These are phyloP conservation scores for Jatropha podagrica DNA, from an alignment of 441 rosid species.

Conservation along the genomic window DNA sequence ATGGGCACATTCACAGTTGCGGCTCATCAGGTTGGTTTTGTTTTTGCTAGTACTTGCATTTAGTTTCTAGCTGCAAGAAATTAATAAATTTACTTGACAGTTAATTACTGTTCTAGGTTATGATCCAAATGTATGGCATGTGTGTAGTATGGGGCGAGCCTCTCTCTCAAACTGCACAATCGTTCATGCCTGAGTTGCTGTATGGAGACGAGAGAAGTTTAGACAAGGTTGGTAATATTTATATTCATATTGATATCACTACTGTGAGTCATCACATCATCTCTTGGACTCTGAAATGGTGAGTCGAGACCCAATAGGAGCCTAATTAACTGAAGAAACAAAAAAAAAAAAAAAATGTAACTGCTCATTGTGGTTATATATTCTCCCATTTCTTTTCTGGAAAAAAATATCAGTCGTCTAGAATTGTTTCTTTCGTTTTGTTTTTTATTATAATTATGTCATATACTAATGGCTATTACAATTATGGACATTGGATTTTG, in stretches of 20 bases:
- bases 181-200: slow-evolving; percentile 92
- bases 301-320: no score
- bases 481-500: background rate
- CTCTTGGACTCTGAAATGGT: no score
- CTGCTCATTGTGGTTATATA: no score
- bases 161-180: slow-evolving; percentile 91
- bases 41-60: background rate
- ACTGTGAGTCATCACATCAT: no score
- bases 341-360: no score
- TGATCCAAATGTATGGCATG: slow-evolving; percentile 75
- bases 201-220: slow-evolving; percentile 61
- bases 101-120: slow-evolving; percentile 45
- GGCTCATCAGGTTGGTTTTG: slow-evolving; percentile 80
- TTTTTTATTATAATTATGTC: no score
- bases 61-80: background rate
- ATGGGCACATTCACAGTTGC: slow-evolving; percentile 80
- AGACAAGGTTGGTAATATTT: slow-evolving; percentile 47
- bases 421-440: no score
- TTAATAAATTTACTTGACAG: slow-evolving; percentile 4
- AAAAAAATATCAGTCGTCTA: no score
- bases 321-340: no score
- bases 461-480: no score
- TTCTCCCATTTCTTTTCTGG: no score
- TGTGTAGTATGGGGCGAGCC: slow-evolving; percentile 85
- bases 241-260: no score